phyloP scores from a whole-genome alignment of 2,329 filamentous ascomycete species.

The Colletotrichum sp. region DNA sequence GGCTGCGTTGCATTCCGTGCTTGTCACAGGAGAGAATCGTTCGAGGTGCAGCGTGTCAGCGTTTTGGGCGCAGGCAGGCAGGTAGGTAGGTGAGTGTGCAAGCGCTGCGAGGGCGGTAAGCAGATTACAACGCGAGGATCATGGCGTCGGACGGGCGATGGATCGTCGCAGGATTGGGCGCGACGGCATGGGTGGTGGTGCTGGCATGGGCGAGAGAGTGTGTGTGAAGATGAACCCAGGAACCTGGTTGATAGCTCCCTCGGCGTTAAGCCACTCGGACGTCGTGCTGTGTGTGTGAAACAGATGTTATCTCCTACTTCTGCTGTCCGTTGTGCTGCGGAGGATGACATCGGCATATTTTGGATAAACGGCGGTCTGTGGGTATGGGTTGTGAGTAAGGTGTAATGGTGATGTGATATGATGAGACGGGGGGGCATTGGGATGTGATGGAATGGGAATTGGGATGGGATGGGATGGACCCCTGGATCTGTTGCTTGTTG shows the following conservation, averaged over 20 bases:
- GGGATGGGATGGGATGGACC: background rate
- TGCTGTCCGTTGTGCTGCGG: background rate
- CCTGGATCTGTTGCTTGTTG: background rate
- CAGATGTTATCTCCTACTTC: background rate
- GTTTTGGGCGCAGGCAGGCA: background rate
- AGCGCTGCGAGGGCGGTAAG: background rate
- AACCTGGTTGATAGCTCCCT: slow-evolving; percentile 4
- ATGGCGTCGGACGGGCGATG: background rate
- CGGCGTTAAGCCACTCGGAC: slow-evolving; percentile 2
- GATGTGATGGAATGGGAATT: background rate
- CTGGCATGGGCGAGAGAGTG: background rate
- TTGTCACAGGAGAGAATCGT: background rate
- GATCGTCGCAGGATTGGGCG: background rate
- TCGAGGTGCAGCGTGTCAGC: background rate
- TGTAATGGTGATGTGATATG: background rate
- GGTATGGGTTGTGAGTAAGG: background rate
- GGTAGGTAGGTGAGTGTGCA: background rate
- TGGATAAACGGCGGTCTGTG: background rate
- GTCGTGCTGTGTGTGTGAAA: background rate
- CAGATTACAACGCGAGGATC: background rate
- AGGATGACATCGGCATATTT: background rate
- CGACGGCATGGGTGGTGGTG: background rate
- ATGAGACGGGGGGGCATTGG: background rate
- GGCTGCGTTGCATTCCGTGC: background rate
- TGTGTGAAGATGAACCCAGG: background rate